Evolutionary conservation across 768 basidiomycete genomes (phyloP).

Genomic region (Boletus sp.): DNA sequence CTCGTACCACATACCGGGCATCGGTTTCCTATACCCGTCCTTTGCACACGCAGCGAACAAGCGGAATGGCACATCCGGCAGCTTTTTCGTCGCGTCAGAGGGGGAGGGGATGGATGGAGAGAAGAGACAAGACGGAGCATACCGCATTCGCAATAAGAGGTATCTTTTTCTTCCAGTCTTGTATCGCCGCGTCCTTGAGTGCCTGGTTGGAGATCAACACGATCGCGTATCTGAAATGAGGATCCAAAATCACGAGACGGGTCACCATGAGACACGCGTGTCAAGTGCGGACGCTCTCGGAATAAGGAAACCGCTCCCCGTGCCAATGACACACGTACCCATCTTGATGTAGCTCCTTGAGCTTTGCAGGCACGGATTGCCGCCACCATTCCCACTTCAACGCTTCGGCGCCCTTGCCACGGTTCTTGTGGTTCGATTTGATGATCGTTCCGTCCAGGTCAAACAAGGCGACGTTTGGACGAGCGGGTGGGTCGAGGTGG

Average conservation of each 20-base stretch:
- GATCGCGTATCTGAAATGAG: slow-evolving; percentile 52
- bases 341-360: slow-evolving; percentile 54
- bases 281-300: no score
- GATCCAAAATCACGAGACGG: background rate
- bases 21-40: slow-evolving; percentile 82
- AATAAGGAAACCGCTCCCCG: no score
- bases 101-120: background rate
- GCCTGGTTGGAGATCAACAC: slow-evolving; percentile 83
- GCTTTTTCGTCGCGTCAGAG: slow-evolving; percentile 36
- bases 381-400: slow-evolving; percentile 67
- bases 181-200: slow-evolving; percentile 44
- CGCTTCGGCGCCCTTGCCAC: slow-evolving; percentile 34
- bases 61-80: slow-evolving; percentile 71
- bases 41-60: slow-evolving; percentile 73
- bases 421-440: slow-evolving; percentile 36
- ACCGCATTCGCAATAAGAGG: slow-evolving; percentile 62
- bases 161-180: slow-evolving; percentile 77
- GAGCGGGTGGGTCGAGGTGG: slow-evolving; percentile 32
- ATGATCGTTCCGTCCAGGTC: slow-evolving; percentile 90
- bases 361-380: slow-evolving; percentile 52
- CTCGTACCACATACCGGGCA: slow-evolving; percentile 82
- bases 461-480: slow-evolving; percentile 68
- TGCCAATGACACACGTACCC: slow-evolving; percentile 46
- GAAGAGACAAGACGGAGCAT: slow-evolving; percentile 17
- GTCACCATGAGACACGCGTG: no score